Evolutionary conservation across 768 basidiomycete genomes (phyloP).

Genomic region (Phylloporus sp.): DNA sequence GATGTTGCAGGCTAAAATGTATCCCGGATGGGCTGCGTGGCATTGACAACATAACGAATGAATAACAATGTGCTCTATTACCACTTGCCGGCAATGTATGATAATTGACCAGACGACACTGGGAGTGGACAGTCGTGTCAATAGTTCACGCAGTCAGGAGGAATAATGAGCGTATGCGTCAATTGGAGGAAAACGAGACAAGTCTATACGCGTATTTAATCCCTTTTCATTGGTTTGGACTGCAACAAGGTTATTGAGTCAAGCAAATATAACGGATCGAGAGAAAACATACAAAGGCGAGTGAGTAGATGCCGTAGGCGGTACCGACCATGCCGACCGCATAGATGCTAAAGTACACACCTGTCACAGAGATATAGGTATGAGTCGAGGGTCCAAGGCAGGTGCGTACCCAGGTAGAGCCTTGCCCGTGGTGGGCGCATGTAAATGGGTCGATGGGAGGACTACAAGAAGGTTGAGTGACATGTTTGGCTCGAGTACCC

Average conservation of each 20-base stretch:
- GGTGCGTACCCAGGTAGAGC: conserved; percentile 57
- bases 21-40: conserved; percentile 87
- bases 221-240: conserved; percentile 30
- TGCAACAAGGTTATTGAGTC: conserved; percentile 2
- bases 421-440: conserved; percentile 57
- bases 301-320: conserved; percentile 44
- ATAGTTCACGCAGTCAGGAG: conserved; percentile 3
- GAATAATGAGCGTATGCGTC: conserved; percentile 8
- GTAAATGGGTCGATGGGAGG: conserved; percentile 50
- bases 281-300: conserved; percentile 41
- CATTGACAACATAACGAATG: conserved; percentile 37
- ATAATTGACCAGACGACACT: neutral
- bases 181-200: conserved; percentile 8
- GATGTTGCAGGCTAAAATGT: conserved; percentile 74
- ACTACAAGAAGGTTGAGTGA: conserved; percentile 17
- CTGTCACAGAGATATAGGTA: conserved; percentile 32
- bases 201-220: conserved; percentile 21
- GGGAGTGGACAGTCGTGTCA: neutral
- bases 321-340: conserved; percentile 52
- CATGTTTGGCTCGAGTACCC: neutral
- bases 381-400: too few relatives aligned
- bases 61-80: neutral
- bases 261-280: neutral
- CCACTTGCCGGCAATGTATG: neutral
- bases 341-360: conserved; percentile 52